phyloP scores from a whole-genome alignment of 1,139 yeast genomes.

The Protomyces gravidus region DNA sequence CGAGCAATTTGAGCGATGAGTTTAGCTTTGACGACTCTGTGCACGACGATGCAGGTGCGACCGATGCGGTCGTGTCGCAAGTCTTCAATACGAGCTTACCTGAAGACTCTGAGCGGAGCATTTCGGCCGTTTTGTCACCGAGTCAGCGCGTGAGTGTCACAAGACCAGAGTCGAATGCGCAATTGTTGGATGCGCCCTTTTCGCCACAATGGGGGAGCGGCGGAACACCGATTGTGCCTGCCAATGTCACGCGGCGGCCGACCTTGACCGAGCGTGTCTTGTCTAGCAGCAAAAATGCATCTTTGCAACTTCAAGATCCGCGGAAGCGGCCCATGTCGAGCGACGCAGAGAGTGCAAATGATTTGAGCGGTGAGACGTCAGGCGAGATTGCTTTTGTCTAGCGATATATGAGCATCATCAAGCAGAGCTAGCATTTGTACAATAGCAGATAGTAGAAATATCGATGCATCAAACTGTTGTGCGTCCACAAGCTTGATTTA shows the following conservation, averaged over 20 bases:
- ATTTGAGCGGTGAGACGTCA: conserved; percentile 16
- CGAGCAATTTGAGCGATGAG: conserved; percentile 19
- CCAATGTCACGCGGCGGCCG: conserved; percentile 20
- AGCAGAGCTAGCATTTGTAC: too few species aligned
- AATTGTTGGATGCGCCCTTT: conserved; percentile 10
- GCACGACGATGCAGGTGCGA: conserved; percentile 1
- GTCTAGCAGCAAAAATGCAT: conserved; percentile 9
- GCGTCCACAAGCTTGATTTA: too few species aligned
- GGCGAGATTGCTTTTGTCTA: conserved; percentile 23
- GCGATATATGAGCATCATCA: too few species aligned
- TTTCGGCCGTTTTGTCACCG: not conserved
- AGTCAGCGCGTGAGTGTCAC: not conserved
- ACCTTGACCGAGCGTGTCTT: conserved; percentile 21
- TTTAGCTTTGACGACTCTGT: conserved; percentile 19
- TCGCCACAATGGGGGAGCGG: conserved; percentile 16
- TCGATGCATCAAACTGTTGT: too few species aligned
- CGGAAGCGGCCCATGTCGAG: conserved; percentile 26
- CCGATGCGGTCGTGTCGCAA: not conserved
- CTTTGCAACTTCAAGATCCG: conserved; percentile 12
- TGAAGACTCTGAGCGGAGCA: not conserved
- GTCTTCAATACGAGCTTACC: not conserved
- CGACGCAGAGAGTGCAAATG: conserved; percentile 12
- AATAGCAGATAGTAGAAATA: too few species aligned
- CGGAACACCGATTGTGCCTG: conserved; percentile 1
- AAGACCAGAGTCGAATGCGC: conserved; percentile 12